A percentile compares a stretch with the other conserved stretches of the same genome.
Evolutionary conservation across 495 filamentous ascomycete species (phyloP).

Genomic region (Hypoxylon perforatum): DNA sequence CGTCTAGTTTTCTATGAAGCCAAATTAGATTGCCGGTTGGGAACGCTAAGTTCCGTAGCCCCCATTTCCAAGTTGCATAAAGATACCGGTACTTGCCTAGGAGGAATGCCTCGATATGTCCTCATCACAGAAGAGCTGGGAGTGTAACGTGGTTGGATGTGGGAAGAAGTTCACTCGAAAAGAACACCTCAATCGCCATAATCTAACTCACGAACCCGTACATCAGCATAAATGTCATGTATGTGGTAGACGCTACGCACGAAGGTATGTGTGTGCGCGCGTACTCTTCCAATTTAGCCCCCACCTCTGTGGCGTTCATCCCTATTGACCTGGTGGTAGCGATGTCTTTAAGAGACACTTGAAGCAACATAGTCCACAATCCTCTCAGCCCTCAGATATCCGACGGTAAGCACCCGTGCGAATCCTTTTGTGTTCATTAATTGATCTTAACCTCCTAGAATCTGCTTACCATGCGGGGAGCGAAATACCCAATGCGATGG

Average conservation of each 20-base stretch:
- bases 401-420: slow-evolving; percentile 2
- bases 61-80: neutral
- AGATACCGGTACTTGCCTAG: neutral
- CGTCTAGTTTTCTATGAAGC: neutral
- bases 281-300: neutral
- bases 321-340: slow-evolving; percentile 15
- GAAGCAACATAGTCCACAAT: slow-evolving; percentile 38
- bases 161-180: slow-evolving; percentile 37
- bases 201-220: slow-evolving; percentile 26
- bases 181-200: slow-evolving; percentile 39
- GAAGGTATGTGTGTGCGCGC: slow-evolving; percentile 15
- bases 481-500: slow-evolving; percentile 41
- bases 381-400: neutral
- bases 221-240: slow-evolving; percentile 37
- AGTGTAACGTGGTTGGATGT: slow-evolving; percentile 33
- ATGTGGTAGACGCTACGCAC: slow-evolving; percentile 36
- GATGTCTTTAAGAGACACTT: slow-evolving; percentile 47
- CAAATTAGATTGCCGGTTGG: neutral
- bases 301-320: slow-evolving; percentile 1
- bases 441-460: slow-evolving; percentile 11
- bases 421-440: slow-evolving; percentile 1
- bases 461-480: slow-evolving; percentile 40
- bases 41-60: neutral
- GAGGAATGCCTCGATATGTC: slow-evolving; percentile 24
- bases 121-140: slow-evolving; percentile 18